A percentile compares a stretch with the other conserved stretches of the same genome.
phyloP scores from a whole-genome alignment of 1,139 yeast species.

The Arxiozyma telluris region DNA sequence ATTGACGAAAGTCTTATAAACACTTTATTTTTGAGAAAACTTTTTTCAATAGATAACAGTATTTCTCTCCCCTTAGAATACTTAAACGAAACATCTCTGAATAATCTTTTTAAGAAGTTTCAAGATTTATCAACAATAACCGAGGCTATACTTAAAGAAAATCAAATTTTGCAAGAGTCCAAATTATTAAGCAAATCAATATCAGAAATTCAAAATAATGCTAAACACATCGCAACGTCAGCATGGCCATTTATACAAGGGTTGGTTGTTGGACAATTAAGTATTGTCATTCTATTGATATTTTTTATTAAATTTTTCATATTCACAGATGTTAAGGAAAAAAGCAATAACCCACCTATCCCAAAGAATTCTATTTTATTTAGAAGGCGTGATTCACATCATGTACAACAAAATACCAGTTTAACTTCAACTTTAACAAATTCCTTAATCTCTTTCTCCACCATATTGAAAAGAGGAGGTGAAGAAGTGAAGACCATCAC shows the following conservation, averaged over 20 bases:
- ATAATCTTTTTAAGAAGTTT: neutral
- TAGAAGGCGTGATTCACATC: neutral
- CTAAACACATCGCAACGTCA: constrained; percentile 17
- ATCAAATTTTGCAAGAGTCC: neutral
- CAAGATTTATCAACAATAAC: neutral
- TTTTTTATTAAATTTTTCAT: constrained; percentile 80
- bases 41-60: neutral
- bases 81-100: neutral
- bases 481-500: constrained; percentile 11
- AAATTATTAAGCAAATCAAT: neutral
- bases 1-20: neutral
- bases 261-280: constrained; percentile 70
- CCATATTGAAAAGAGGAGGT: constrained; percentile 27
- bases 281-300: constrained; percentile 66
- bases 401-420: neutral
- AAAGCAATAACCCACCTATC: constrained; percentile 13
- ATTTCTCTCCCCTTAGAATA: neutral
- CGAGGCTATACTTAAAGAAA: neutral
- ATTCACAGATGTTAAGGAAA: constrained; percentile 47
- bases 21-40: no score
- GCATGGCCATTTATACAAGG: constrained; percentile 71
- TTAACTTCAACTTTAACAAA: neutral
- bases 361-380: constrained; percentile 5
- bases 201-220: neutral
- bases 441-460: constrained; percentile 7